Evolutionary conservation across 1,284 basidiomycete species (phyloP).

Genomic region (Termitomyces sp.): DNA sequence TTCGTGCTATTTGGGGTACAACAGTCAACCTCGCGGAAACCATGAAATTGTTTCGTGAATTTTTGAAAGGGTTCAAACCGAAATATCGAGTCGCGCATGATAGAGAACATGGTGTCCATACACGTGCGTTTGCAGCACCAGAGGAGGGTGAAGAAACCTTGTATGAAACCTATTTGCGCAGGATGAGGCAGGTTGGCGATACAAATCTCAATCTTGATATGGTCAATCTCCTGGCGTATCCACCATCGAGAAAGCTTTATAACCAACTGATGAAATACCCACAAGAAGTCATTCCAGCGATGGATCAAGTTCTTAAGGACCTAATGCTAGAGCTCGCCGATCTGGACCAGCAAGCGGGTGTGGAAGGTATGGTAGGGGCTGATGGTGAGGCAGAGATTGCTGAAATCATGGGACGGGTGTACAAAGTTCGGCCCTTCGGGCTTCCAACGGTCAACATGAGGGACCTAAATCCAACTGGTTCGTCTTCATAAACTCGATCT

Average conservation of each 20-base stretch:
- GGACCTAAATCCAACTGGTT: constrained; percentile 85
- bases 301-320: constrained; percentile 95
- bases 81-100: constrained; percentile 85
- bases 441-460: constrained; percentile 84
- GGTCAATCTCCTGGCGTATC: constrained; percentile 85
- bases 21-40: constrained; percentile 88
- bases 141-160: constrained; percentile 66
- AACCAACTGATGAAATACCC: constrained; percentile 86
- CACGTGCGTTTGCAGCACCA: constrained; percentile 50
- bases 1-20: constrained; percentile 95
- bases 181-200: constrained; percentile 88
- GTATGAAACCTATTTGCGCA: constrained; percentile 82
- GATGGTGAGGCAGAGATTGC: constrained; percentile 75
- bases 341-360: constrained; percentile 64
- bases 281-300: constrained; percentile 93
- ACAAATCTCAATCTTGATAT: constrained; percentile 92
- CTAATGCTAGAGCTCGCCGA: constrained; percentile 80
- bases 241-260: constrained; percentile 79
- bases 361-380: constrained; percentile 65
- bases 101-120: constrained; percentile 55
- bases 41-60: constrained; percentile 88
- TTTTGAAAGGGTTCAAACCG: constrained; percentile 88
- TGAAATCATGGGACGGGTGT: constrained; percentile 77
- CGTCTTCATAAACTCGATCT: constrained; percentile 18
- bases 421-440: constrained; percentile 91